These are phyloP conservation scores for Meyerozyma athensensis DNA, from an alignment of 1,139 yeast genomes.

Conservation along the genomic window DNA sequence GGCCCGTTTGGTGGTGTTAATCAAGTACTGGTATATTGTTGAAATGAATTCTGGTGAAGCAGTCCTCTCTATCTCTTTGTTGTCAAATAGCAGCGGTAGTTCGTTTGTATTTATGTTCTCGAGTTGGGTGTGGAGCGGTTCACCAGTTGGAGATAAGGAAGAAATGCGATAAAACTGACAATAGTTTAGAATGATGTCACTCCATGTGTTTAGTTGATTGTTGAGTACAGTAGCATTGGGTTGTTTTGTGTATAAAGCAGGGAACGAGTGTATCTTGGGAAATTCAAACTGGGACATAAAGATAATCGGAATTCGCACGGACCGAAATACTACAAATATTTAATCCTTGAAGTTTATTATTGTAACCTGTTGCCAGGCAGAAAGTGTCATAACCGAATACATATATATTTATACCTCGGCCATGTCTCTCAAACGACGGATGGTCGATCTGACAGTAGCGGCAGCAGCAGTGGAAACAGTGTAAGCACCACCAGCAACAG, in stretches of 20 bases:
- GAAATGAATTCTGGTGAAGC: slow-evolving; percentile 53
- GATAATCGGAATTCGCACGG: neutral
- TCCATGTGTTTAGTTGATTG: slow-evolving; percentile 60
- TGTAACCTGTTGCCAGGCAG: slow-evolving; percentile 1
- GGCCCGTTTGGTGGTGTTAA: slow-evolving; percentile 46
- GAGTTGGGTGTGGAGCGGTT: slow-evolving; percentile 22
- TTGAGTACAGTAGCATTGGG: slow-evolving; percentile 75
- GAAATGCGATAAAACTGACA: slow-evolving; percentile 53
- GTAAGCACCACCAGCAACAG: slow-evolving; percentile 99
- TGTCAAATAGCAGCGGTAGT: slow-evolving; percentile 41
- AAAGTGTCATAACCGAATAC: slow-evolving; percentile 8
- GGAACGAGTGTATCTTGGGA: slow-evolving; percentile 79
- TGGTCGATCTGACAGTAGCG: slow-evolving; percentile 99
- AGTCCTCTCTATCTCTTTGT: slow-evolving; percentile 44
- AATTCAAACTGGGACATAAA: slow-evolving; percentile 26
- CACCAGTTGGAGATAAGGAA: slow-evolving; percentile 30
- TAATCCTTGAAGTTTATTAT: slow-evolving; percentile 3
- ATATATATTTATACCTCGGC: slow-evolving; percentile 80
- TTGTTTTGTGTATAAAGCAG: slow-evolving; percentile 89
- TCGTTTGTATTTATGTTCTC: slow-evolving; percentile 15
- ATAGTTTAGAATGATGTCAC: slow-evolving; percentile 43
- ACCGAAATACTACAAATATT: neutral
- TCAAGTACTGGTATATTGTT: slow-evolving; percentile 56
- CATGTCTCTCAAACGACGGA: slow-evolving; percentile 99
- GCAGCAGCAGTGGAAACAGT: slow-evolving; percentile 99